Conservation (phyloP, 495 filamentous ascomycete genomes). For the Penicillium odoratum region DNA sequence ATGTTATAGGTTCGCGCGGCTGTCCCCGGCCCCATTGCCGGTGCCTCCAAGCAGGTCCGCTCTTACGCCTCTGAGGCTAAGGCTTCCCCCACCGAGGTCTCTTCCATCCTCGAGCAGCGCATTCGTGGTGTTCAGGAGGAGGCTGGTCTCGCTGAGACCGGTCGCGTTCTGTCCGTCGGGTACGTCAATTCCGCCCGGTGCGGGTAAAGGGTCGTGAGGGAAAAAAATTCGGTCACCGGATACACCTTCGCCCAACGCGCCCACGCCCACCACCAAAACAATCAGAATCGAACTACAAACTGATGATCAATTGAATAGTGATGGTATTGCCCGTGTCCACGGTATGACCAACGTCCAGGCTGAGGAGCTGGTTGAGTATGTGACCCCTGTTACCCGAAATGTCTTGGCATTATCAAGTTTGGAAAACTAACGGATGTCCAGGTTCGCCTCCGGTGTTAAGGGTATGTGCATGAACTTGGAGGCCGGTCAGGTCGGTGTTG, state of each 20-base stretch:
- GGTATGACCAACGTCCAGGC: conserved; percentile 99
- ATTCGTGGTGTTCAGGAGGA: conserved; percentile 98
- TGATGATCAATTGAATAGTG: conserved; percentile 58
- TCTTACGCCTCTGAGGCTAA: conserved; percentile 92
- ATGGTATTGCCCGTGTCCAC: conserved; percentile 99
- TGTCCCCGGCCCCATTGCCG: conserved; percentile 72
- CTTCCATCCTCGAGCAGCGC: conserved; percentile 97
- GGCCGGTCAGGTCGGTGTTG: conserved; percentile 99
- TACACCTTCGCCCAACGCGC: conserved; percentile 31
- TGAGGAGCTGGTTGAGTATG: conserved; percentile 99
- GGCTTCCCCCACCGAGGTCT: conserved; percentile 95
- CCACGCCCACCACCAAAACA: conserved; percentile 17
- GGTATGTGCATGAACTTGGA: conserved; percentile 99
- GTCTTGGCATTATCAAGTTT: conserved; percentile 22
- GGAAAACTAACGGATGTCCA: conserved; percentile 49
- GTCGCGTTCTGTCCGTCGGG: conserved; percentile 98
- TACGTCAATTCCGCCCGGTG: conserved; percentile 56
- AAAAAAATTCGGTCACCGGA: conserved; percentile 40
- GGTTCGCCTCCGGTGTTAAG: conserved; percentile 99
- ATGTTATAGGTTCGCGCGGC: conserved; percentile 74
- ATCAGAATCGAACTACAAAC: conserved; percentile 15
- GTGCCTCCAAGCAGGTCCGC: conserved; percentile 74
- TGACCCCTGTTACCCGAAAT: conserved; percentile 29
- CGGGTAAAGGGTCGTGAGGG: conserved; percentile 20
- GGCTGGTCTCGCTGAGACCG: conserved; percentile 93